phyloP scores from a whole-genome alignment of 306 rosid genomes.

The Boehmeria nivea region DNA sequence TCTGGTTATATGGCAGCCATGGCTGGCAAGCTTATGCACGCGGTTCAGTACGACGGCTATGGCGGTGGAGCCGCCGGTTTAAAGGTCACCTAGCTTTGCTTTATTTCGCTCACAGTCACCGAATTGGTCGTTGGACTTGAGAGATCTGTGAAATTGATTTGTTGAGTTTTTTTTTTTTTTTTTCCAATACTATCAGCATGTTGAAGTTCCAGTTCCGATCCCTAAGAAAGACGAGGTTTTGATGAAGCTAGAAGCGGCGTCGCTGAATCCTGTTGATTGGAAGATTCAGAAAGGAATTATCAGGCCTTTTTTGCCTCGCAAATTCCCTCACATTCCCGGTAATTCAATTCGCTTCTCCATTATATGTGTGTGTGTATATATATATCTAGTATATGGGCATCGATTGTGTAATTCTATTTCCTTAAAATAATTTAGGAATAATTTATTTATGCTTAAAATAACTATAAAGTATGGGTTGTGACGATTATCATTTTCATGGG shows the following conservation, averaged over 20 bases:
- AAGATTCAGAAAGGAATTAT: conserved; percentile 61
- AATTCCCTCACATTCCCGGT: conserved; percentile 70
- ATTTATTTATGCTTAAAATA: too few relatives aligned
- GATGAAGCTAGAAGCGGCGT: conserved; percentile 66
- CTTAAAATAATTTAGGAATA: too few relatives aligned
- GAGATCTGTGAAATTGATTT: background rate
- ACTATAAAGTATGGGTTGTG: too few relatives aligned
- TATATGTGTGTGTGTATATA: too few relatives aligned
- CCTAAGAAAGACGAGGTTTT: conserved; percentile 57
- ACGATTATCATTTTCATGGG: too few relatives aligned
- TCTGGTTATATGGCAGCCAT: conserved; percentile 15
- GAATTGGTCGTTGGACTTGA: background rate
- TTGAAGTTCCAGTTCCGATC: conserved; percentile 48
- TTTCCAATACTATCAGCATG: conserved; percentile 32
- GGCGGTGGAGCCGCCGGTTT: conserved; percentile 64
- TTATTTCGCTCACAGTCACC: background rate
- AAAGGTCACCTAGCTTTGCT: conserved; percentile 35
- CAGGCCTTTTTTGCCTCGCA: conserved; percentile 55
- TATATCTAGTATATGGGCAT: background rate
- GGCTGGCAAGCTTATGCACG: conserved; percentile 52
- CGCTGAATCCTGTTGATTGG: conserved; percentile 75
- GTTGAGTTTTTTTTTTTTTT: background rate
- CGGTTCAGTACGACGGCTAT: conserved; percentile 49
- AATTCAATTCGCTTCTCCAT: conserved; percentile 1
- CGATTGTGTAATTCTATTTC: background rate